Percentiles rank a stretch among this genome's conserved stretches.
phyloP scores from a whole-genome alignment of 2,329 filamentous ascomycete genomes.

The Alternaria sp. region DNA sequence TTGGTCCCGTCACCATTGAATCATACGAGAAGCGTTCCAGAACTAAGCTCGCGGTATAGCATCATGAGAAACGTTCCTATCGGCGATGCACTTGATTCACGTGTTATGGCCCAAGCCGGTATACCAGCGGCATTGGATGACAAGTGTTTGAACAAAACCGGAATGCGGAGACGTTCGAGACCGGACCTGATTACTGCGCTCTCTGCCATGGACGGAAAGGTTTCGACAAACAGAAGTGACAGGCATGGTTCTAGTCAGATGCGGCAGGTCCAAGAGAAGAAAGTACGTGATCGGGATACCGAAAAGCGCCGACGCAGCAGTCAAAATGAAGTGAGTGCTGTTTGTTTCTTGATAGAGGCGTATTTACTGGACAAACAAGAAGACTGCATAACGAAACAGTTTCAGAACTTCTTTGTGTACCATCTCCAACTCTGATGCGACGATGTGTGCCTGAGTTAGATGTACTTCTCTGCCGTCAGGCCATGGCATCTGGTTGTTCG shows the following conservation, averaged over 20 bases:
- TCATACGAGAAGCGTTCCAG: constrained; percentile 24
- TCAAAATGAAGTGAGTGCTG: constrained; percentile 40
- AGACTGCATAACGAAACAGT: constrained; percentile 35
- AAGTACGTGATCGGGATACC: constrained; percentile 12
- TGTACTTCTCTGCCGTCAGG: constrained; percentile 2
- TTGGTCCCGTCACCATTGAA: constrained; percentile 19
- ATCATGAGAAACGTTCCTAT: constrained; percentile 37
- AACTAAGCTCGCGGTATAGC: constrained; percentile 18
- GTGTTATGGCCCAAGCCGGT: constrained; percentile 20
- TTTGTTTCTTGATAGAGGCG: constrained; percentile 23
- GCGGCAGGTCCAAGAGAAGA: constrained; percentile 27
- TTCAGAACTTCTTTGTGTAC: constrained; percentile 25
- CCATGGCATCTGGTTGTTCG: not conserved
- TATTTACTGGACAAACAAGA: constrained; percentile 24
- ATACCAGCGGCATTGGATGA: constrained; percentile 33
- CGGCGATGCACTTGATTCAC: constrained; percentile 28
- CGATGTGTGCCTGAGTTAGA: constrained; percentile 26
- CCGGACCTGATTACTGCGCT: constrained; percentile 26
- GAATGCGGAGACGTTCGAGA: constrained; percentile 25
- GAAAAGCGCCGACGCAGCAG: constrained; percentile 18
- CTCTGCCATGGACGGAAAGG: constrained; percentile 31
- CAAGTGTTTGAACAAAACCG: constrained; percentile 29
- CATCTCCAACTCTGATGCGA: constrained; percentile 18
- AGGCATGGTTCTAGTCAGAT: constrained; percentile 21
- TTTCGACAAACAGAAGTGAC: constrained; percentile 25